phyloP scores from a whole-genome alignment of 106 monocot species.

The Platanthera zijinensis region DNA sequence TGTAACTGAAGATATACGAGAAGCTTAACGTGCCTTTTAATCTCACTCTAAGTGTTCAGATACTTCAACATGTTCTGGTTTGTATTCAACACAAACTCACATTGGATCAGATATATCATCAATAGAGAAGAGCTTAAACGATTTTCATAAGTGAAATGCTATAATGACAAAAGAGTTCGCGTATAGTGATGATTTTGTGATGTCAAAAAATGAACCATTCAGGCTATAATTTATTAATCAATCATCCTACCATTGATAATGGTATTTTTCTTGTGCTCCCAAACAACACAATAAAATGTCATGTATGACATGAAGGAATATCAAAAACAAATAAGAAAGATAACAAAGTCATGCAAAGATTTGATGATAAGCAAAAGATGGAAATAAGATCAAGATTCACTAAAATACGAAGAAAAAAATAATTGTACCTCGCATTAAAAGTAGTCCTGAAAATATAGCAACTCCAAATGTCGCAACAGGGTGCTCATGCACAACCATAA shows the following conservation, averaged over 20 bases:
- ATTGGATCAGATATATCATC: too few species aligned
- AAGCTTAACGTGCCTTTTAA: too few species aligned
- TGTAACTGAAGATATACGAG: too few species aligned
- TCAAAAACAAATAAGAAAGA: background rate
- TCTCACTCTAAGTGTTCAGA: too few species aligned
- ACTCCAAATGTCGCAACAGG: constrained; percentile 13
- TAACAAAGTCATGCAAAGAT: background rate
- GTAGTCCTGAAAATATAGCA: constrained; percentile 14
- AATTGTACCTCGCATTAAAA: constrained; percentile 21
- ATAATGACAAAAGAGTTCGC: background rate
- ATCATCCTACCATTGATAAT: background rate
- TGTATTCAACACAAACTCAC: too few species aligned
- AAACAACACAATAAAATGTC: background rate
- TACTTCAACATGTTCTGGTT: too few species aligned
- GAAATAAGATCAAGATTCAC: background rate
- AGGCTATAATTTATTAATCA: background rate
- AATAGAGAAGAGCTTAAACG: too few species aligned
- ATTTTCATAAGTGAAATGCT: too few species aligned
- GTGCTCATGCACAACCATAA: constrained; percentile 18
- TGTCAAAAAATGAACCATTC: background rate
- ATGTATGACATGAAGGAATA: background rate
- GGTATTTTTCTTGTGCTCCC: background rate
- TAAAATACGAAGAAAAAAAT: background rate
- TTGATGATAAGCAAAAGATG: background rate
- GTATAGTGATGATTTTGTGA: background rate